Evolutionary conservation across 2,329 filamentous ascomycete genomes (phyloP).

Genomic region (Aspergillus niger): DNA sequence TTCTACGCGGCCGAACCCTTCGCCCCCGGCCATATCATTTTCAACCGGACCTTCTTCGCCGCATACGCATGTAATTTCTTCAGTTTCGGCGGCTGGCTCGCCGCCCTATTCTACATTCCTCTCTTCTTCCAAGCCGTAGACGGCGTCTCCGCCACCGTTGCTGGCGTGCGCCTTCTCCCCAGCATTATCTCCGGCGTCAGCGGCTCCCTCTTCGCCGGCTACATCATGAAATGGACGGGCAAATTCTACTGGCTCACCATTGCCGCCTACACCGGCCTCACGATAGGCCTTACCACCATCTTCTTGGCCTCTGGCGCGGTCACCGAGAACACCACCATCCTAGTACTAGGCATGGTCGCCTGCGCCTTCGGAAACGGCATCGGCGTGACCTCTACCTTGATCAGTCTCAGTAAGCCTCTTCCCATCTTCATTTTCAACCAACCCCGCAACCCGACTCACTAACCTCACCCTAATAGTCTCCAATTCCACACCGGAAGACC

Average conservation of each 20-base stretch:
- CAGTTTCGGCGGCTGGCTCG: slow-evolving; percentile 61
- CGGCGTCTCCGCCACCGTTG: slow-evolving; percentile 62
- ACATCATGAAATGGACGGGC: slow-evolving; percentile 69
- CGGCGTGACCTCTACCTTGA: slow-evolving; percentile 70
- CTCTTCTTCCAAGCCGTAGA: slow-evolving; percentile 76
- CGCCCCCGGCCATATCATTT: slow-evolving; percentile 72
- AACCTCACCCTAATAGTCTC: slow-evolving; percentile 53
- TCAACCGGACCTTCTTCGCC: slow-evolving; percentile 66
- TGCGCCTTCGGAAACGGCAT: slow-evolving; percentile 58
- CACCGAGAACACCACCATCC: slow-evolving; percentile 52
- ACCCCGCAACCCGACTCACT: background rate
- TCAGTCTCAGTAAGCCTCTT: slow-evolving; percentile 59
- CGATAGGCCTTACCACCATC: slow-evolving; percentile 58
- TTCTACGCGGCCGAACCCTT: slow-evolving; percentile 71
- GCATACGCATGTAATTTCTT: slow-evolving; percentile 75
- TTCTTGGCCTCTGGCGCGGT: slow-evolving; percentile 60
- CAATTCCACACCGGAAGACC: slow-evolving; percentile 66
- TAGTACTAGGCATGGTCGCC: slow-evolving; percentile 60
- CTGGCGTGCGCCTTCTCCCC: slow-evolving; percentile 68
- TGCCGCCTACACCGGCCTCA: slow-evolving; percentile 55
- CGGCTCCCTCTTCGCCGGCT: slow-evolving; percentile 66
- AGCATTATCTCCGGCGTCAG: slow-evolving; percentile 62
- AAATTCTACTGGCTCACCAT: slow-evolving; percentile 71
- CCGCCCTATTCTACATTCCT: slow-evolving; percentile 71
- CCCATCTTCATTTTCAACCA: background rate